phyloP scores from a whole-genome alignment of 805 yeast species.

The Candida stauntonica region DNA sequence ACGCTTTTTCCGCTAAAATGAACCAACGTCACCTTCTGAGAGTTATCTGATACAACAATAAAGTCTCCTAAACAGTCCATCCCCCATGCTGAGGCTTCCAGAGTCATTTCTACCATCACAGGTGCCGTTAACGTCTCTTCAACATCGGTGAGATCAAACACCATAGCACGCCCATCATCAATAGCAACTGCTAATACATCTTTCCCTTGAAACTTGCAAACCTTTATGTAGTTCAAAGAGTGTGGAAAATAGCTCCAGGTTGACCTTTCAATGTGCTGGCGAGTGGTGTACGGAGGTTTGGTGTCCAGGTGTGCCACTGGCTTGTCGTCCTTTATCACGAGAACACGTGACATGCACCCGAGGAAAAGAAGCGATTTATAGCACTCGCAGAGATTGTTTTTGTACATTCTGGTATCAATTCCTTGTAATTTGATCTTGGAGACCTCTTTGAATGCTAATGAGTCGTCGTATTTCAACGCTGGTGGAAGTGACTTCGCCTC shows the following conservation, averaged over 20 bases:
- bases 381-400: constrained; percentile 22
- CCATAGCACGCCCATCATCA: constrained; percentile 51
- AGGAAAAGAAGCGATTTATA: constrained; percentile 9
- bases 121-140: constrained; percentile 27
- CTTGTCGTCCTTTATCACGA: constrained; percentile 10
- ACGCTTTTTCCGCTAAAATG: constrained; percentile 21
- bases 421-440: not conserved
- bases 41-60: constrained; percentile 51
- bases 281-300: constrained; percentile 15
- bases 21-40: constrained; percentile 41
- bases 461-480: constrained; percentile 17
- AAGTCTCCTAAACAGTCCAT: constrained; percentile 41
- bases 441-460: constrained; percentile 5
- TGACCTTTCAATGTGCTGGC: constrained; percentile 37
- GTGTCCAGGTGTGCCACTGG: constrained; percentile 6
- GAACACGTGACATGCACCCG: constrained; percentile 12
- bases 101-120: constrained; percentile 28
- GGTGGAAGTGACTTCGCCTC: constrained; percentile 1
- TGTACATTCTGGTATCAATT: constrained; percentile 8
- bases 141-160: constrained; percentile 32
- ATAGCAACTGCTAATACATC: constrained; percentile 45
- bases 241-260: constrained; percentile 55
- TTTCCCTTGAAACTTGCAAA: constrained; percentile 31
- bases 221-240: constrained; percentile 47
- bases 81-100: constrained; percentile 57